A percentile compares a stretch with the other conserved stretches of the same genome.
phyloP scores from a whole-genome alignment of 2,329 filamentous ascomycete genomes.

The Sporothrix protearum region DNA sequence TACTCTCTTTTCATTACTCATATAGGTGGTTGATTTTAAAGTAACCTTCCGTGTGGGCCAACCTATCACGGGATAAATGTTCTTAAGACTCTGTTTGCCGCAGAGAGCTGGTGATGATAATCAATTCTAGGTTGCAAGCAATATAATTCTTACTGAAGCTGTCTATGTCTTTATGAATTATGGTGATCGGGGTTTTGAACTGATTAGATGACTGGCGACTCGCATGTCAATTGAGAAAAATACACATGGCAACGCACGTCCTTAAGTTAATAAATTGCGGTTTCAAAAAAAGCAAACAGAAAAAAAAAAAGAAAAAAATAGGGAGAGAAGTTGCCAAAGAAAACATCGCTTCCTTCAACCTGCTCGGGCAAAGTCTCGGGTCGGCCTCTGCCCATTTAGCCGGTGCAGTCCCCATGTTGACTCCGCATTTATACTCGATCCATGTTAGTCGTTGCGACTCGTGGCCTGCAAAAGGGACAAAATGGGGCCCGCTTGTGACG shows the following conservation, averaged over 20 bases:
- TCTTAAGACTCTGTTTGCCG: too few relatives aligned
- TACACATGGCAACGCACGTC: neutral
- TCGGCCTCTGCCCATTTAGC: slow-evolving; percentile 7
- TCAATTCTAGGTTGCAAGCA: neutral
- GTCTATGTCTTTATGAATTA: neutral
- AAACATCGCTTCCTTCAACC: neutral
- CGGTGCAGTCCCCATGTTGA: neutral
- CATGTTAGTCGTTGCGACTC: neutral
- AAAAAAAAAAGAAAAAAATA: neutral
- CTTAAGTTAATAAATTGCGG: neutral
- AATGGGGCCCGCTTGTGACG: neutral
- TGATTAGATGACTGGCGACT: neutral
- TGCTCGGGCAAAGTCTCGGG: neutral
- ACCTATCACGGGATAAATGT: too few relatives aligned
- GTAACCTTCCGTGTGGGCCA: too few relatives aligned
- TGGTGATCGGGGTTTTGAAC: neutral
- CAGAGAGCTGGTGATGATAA: neutral
- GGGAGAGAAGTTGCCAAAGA: neutral
- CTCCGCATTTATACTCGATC: slow-evolving; percentile 8
- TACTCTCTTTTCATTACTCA: neutral
- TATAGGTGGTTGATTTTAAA: too few relatives aligned
- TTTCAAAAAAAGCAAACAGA: neutral
- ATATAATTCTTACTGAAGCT: neutral
- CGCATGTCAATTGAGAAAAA: neutral
- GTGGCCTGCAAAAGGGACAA: neutral